phyloP scores from a whole-genome alignment of 129 eudicot species.

The Chrysanthemum seticuspe region DNA sequence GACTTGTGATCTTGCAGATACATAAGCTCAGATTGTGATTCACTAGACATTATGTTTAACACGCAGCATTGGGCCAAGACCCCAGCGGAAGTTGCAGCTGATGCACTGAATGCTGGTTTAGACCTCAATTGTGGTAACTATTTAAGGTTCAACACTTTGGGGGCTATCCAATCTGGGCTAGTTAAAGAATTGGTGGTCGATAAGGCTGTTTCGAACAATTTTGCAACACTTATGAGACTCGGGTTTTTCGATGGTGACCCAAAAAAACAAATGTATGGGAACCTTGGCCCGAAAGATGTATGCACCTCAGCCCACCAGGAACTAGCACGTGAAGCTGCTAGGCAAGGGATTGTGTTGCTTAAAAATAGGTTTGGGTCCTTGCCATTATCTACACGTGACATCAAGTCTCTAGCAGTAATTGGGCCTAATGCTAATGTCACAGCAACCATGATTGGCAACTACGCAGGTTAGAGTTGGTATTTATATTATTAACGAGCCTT shows the following conservation, averaged over 20 bases:
- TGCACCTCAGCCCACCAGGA: slow-evolving; percentile 34
- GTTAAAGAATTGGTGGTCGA: slow-evolving; percentile 38
- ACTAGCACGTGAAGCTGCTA: slow-evolving; percentile 47
- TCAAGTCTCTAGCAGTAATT: slow-evolving; percentile 35
- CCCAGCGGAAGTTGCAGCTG: slow-evolving; percentile 42
- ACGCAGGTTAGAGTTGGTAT: slow-evolving; percentile 31
- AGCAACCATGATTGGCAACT: slow-evolving; percentile 40
- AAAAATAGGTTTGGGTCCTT: slow-evolving; percentile 28
- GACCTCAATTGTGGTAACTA: slow-evolving; percentile 42
- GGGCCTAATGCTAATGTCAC: slow-evolving; percentile 52
- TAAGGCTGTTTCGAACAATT: slow-evolving; percentile 34
- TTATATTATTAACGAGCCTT: not conserved
- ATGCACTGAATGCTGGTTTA: slow-evolving; percentile 48
- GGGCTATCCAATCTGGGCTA: slow-evolving; percentile 30
- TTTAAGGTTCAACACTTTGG: slow-evolving; percentile 29
- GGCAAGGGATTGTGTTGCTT: slow-evolving; percentile 51
- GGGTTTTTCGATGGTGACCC: slow-evolving; percentile 50
- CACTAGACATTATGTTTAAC: slow-evolving; percentile 29
- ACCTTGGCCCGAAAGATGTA: slow-evolving; percentile 43
- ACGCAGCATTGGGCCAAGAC: slow-evolving; percentile 34
- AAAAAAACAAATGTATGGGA: slow-evolving; percentile 34
- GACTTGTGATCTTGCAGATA: slow-evolving; percentile 28
- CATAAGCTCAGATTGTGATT: slow-evolving; percentile 45
- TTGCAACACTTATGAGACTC: slow-evolving; percentile 47
- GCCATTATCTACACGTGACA: slow-evolving; percentile 26